Base-by-base conservation (phyloP, 352 stramenopile genomes). In the Thalassiosira hispida region DNA sequence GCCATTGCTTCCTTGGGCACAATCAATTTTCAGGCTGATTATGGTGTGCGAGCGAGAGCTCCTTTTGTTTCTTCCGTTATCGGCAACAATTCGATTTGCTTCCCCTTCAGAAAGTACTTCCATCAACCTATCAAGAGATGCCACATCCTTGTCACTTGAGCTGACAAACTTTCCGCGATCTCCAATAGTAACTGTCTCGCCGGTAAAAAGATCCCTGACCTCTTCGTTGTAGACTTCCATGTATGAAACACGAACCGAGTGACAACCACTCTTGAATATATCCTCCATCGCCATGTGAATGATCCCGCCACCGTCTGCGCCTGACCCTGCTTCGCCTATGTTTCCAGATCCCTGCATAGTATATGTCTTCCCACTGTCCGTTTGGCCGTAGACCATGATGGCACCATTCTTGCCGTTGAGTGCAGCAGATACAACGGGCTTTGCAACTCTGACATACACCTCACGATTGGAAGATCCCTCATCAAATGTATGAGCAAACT, bases 151-250 rank as follows among this genome's bases (percentile, higher is more conserved):
- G 3, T 38, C 31, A 38, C 3, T 38, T 3, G 31, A 38, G 31
- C 8, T 38, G 31, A 38, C 31, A 38, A 38, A 38, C 3, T 9
- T 9, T 38, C 31, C 31, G 3, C 31, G 92, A 94, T 82, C 52
- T 57, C 73, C 73, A 51, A 38, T 35, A 22, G 72, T 81, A n/a
- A 40, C 51, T 4, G 72, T 46, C 33, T 97, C 92, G 64, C 94
- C 88, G 33, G 95, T 94, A 5, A 99, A 89, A 29, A 99, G 85
- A 77, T 99, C 97, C 2, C 95, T 91, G 8, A 99, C 90, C 63
- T 98, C 95, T 92, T 99, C 97, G 67, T 98, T 99, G 90, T 99
- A 99, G 65, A 99, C 97, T 92, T 99, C 97, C 51, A 99, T 90
- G 80, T 97, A 99, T 23, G 97, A 97, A 38, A 98, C 94, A 14